These are phyloP conservation scores for Aspergillus tubingensis DNA, from an alignment of 2,329 filamentous ascomycete genomes.

Conservation along the genomic window DNA sequence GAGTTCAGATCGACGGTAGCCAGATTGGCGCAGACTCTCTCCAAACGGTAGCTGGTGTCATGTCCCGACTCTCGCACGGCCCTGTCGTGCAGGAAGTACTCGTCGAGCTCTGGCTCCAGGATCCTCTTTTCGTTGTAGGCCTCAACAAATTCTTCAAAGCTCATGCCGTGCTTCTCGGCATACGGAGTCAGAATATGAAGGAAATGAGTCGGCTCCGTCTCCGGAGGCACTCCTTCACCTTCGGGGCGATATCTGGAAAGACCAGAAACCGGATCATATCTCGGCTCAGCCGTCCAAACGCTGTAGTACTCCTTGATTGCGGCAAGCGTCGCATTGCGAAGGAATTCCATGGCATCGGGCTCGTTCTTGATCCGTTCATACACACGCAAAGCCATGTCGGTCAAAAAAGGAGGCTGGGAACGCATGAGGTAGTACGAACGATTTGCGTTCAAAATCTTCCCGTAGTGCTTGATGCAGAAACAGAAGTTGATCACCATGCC, in stretches of 20 bases:
- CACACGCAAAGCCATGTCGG: slow-evolving; percentile 92
- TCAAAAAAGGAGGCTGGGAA: slow-evolving; percentile 94
- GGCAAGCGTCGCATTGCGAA: slow-evolving; percentile 76
- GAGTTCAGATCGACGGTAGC: slow-evolving; percentile 96
- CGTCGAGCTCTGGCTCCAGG: slow-evolving; percentile 82
- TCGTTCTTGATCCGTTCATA: slow-evolving; percentile 93
- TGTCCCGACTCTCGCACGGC: slow-evolving; percentile 95
- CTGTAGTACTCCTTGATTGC: slow-evolving; percentile 96
- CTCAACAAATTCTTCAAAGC: slow-evolving; percentile 78
- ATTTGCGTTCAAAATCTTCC: slow-evolving; percentile 96
- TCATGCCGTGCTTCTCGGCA: slow-evolving; percentile 78
- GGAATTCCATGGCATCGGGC: slow-evolving; percentile 75
- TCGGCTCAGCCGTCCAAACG: slow-evolving; percentile 79
- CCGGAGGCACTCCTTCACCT: slow-evolving; percentile 82
- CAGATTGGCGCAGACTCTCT: slow-evolving; percentile 81
- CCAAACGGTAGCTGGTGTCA: slow-evolving; percentile 91
- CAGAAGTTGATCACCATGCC: slow-evolving; percentile 95
- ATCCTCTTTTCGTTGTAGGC: slow-evolving; percentile 82
- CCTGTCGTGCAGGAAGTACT: slow-evolving; percentile 94
- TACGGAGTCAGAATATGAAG: slow-evolving; percentile 80
- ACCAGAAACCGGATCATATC: slow-evolving; percentile 74
- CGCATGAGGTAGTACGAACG: slow-evolving; percentile 92
- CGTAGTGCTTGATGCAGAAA: slow-evolving; percentile 97
- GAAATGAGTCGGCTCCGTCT: slow-evolving; percentile 87
- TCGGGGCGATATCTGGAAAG: slow-evolving; percentile 83